These are phyloP conservation scores for Lasiodiplodia theobromae DNA, from an alignment of 2,329 filamentous ascomycete genomes.

Conservation along the genomic window DNA sequence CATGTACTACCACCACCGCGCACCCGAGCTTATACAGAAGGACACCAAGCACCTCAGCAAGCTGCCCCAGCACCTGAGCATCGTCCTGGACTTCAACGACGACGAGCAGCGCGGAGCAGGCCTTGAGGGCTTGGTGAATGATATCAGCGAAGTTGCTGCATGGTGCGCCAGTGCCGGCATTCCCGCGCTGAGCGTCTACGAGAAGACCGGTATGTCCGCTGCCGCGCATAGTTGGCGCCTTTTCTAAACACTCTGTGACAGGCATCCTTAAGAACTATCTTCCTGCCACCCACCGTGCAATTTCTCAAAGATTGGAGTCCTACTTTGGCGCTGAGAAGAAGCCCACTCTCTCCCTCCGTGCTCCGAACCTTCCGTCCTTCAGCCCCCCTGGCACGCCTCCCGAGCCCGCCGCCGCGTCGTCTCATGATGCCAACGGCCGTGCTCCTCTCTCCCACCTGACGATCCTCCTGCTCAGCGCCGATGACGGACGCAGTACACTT, in stretches of 20 bases:
- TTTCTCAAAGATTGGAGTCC: slow-evolving; percentile 78
- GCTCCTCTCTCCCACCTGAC: slow-evolving; percentile 55
- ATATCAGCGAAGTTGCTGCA: slow-evolving; percentile 88
- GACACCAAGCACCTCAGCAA: slow-evolving; percentile 79
- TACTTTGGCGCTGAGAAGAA: slow-evolving; percentile 79
- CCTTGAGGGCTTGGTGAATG: slow-evolving; percentile 83
- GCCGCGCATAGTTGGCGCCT: not conserved
- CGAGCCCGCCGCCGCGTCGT: slow-evolving; percentile 45
- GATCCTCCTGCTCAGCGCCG: slow-evolving; percentile 81
- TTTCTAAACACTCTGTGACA: slow-evolving; percentile 45
- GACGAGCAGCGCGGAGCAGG: slow-evolving; percentile 69
- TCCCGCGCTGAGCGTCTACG: slow-evolving; percentile 86
- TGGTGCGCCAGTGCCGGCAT: slow-evolving; percentile 95
- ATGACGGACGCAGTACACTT: slow-evolving; percentile 90
- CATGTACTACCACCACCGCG: slow-evolving; percentile 93
- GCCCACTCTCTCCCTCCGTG: slow-evolving; percentile 75
- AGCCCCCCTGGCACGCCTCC: slow-evolving; percentile 53
- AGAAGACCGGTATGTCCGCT: slow-evolving; percentile 75
- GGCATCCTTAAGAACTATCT: slow-evolving; percentile 90
- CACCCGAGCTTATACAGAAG: slow-evolving; percentile 87
- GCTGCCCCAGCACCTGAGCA: slow-evolving; percentile 85
- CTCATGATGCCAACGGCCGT: slow-evolving; percentile 42
- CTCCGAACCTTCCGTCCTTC: slow-evolving; percentile 72
- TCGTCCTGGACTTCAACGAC: slow-evolving; percentile 78
- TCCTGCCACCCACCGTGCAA: slow-evolving; percentile 79